These are phyloP conservation scores for Colletotrichum sp. DNA, from an alignment of 2,329 filamentous ascomycete genomes.

Conservation along the genomic window DNA sequence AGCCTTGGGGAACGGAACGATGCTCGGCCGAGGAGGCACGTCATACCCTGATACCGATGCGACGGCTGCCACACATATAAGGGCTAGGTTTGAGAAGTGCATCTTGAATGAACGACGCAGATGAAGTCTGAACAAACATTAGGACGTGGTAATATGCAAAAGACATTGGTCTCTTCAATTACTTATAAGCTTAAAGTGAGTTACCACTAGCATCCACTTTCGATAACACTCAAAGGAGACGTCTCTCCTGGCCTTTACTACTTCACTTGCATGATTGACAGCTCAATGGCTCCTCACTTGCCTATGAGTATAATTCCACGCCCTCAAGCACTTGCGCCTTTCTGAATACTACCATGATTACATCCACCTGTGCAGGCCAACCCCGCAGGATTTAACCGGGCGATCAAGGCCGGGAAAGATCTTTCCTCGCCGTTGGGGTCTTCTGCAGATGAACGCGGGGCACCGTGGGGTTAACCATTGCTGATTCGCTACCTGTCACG, in stretches of 20 bases:
- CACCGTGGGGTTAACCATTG: rapidly evolving
- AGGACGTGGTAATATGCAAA: not conserved
- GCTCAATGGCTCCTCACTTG: not conserved
- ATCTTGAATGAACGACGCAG: not conserved
- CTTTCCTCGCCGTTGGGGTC: not conserved
- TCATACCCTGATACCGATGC: not conserved
- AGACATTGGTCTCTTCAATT: not conserved
- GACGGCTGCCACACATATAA: not conserved
- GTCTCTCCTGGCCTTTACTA: not conserved
- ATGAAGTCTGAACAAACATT: not conserved
- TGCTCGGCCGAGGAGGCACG: not conserved
- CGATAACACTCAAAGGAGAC: not conserved
- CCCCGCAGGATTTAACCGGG: not conserved
- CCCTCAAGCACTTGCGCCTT: rapidly evolving
- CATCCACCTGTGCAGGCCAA: not conserved
- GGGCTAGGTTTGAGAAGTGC: not conserved
- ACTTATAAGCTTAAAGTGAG: not conserved
- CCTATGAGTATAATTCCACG: rapidly evolving
- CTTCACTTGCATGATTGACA: not conserved
- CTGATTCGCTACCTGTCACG: not conserved
- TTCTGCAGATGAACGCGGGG: not conserved
- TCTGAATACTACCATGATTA: not conserved
- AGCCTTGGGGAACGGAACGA: not conserved
- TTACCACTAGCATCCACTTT: not conserved
- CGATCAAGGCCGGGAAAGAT: not conserved